phyloP scores from a whole-genome alignment of 2,329 filamentous ascomycete species.

The Sphaerulina vaccinii region DNA sequence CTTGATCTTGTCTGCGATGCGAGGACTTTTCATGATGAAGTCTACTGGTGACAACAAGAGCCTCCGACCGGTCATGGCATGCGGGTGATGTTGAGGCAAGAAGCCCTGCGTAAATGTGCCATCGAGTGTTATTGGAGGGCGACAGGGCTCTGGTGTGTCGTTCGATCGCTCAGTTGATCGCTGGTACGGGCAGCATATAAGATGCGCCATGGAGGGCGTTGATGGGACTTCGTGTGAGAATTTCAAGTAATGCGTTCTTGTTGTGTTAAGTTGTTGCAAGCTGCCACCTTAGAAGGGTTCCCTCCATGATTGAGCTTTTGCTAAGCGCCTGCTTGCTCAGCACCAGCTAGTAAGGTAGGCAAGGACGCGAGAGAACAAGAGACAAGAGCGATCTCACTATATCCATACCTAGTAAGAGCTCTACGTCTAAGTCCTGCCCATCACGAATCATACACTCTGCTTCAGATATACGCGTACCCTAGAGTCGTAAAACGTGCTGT shows the following conservation, averaged over 20 bases:
- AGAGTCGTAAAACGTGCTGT: too few species aligned
- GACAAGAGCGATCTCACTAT: too few species aligned
- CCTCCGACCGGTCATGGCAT: conserved; percentile 1
- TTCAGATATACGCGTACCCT: too few species aligned
- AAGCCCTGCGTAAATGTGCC: conserved; percentile 4
- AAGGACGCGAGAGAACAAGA: too few species aligned
- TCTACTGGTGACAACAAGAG: conserved; percentile 16
- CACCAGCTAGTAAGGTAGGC: too few species aligned
- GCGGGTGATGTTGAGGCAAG: conserved; percentile 16
- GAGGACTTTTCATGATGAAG: conserved; percentile 17
- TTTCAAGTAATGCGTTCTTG: not conserved
- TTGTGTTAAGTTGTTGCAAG: not conserved
- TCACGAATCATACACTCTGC: too few species aligned
- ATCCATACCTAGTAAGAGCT: too few species aligned
- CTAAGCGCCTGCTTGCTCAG: not conserved
- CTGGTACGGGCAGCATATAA: conserved; percentile 14
- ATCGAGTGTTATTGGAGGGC: conserved; percentile 6
- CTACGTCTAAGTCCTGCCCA: too few species aligned
- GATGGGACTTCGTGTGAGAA: not conserved
- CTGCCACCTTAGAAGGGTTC: not conserved
- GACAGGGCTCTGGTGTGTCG: conserved; percentile 6
- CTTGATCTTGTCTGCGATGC: conserved; percentile 17
- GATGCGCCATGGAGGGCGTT: conserved; percentile 8
- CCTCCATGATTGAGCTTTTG: not conserved
- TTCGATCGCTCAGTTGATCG: conserved; percentile 4